A percentile compares a stretch with the other conserved stretches of the same genome.
phyloP scores from a whole-genome alignment of 2,329 filamentous ascomycete species.

The Calonectria leucothoes region DNA sequence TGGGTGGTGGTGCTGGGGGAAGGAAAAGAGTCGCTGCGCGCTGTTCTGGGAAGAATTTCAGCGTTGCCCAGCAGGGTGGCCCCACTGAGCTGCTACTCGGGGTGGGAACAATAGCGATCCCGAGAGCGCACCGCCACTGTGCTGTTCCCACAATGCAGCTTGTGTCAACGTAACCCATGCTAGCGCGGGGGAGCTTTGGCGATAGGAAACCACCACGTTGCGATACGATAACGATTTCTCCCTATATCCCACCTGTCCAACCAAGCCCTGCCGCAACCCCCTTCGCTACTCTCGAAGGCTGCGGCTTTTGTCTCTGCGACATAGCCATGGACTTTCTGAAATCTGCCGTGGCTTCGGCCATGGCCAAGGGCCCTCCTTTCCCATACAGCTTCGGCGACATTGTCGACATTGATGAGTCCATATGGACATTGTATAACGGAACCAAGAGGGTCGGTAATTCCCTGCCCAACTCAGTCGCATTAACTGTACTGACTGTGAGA shows the following conservation, averaged over 20 bases:
- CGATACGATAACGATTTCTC: conserved; percentile 28
- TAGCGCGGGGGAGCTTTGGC: conserved; percentile 41
- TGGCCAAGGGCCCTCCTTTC: conserved; percentile 93
- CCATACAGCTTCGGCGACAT: conserved; percentile 93
- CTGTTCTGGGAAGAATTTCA: neutral
- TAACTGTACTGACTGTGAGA: neutral
- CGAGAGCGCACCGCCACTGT: conserved; percentile 9
- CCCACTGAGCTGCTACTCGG: conserved; percentile 11
- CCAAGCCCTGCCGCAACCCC: neutral
- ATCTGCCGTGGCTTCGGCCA: conserved; percentile 95
- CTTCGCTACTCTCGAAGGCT: neutral
- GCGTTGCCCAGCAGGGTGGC: neutral
- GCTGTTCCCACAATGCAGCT: neutral
- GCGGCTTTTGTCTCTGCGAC: neutral
- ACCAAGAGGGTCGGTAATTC: conserved; percentile 78
- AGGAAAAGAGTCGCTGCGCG: neutral
- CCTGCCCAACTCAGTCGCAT: neutral
- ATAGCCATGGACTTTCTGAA: conserved; percentile 93
- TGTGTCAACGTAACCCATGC: conserved; percentile 24
- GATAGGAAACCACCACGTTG: conserved; percentile 41
- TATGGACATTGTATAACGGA: conserved; percentile 97
- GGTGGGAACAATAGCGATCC: conserved; percentile 18
- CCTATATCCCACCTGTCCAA: conserved; percentile 5
- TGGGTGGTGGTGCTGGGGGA: neutral
- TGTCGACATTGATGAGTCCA: conserved; percentile 91